phyloP scores from a whole-genome alignment of 2,329 filamentous ascomycete genomes.

The Ceratocystis smalleyi region DNA sequence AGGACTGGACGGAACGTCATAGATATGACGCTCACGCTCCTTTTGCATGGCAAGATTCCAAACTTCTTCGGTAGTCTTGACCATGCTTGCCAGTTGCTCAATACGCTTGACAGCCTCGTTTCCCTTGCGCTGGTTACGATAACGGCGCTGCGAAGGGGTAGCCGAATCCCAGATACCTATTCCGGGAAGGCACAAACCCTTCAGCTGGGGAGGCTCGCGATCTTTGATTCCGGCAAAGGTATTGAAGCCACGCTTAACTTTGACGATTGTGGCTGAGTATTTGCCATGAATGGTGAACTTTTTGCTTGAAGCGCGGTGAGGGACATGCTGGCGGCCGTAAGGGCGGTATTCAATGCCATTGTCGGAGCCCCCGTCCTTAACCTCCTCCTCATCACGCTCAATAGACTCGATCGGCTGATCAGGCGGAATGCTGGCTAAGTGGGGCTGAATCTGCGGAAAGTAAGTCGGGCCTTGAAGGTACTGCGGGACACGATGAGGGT shows the following conservation, averaged over 20 bases:
- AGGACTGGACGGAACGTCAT: slow-evolving; percentile 37
- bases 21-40: slow-evolving; percentile 39
- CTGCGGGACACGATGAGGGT: background rate
- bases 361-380: background rate
- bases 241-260: slow-evolving; percentile 9
- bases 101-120: slow-evolving; percentile 54
- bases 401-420: background rate
- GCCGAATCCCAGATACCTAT: slow-evolving; percentile 75
- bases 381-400: background rate
- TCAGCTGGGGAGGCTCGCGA: slow-evolving; percentile 30
- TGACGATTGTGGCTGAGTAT: slow-evolving; percentile 15
- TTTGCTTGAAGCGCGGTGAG: background rate
- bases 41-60: slow-evolving; percentile 39
- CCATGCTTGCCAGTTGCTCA: slow-evolving; percentile 45
- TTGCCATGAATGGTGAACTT: slow-evolving; percentile 8
- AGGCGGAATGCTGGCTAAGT: background rate
- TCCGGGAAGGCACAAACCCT: slow-evolving; percentile 59
- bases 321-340: background rate
- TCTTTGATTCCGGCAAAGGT: slow-evolving; percentile 7
- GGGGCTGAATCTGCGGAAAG: background rate
- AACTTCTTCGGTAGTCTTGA: slow-evolving; percentile 50
- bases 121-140: slow-evolving; percentile 64
- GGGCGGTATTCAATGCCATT: slow-evolving; percentile 11
- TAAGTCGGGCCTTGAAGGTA: background rate
- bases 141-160: slow-evolving; percentile 54